Evolutionary conservation across 106 monocot genomes (phyloP).

Genomic region (Narthecium ossifragum): DNA sequence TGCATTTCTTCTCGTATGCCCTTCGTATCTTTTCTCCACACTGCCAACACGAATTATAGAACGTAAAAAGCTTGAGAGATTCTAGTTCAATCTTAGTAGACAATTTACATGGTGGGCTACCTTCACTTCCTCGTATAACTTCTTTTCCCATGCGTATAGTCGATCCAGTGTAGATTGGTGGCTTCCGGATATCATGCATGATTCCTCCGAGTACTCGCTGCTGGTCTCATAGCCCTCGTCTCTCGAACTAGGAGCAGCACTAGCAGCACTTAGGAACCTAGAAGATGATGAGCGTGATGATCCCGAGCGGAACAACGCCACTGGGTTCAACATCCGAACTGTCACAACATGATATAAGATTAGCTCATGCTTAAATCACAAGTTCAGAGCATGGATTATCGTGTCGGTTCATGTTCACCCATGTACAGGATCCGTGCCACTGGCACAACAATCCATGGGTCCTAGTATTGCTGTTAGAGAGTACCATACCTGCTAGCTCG

Average conservation of each 20-base stretch:
- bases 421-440: too few species aligned
- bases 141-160: conserved; percentile 93
- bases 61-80: too few species aligned
- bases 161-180: conserved; percentile 82
- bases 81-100: not conserved
- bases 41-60: conserved; percentile 34
- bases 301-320: conserved; percentile 56
- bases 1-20: conserved; percentile 77
- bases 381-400: too few species aligned
- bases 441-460: too few species aligned
- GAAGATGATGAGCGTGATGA: conserved; percentile 72
- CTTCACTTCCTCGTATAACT: conserved; percentile 94
- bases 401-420: too few species aligned
- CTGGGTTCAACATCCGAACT: conserved; percentile 71
- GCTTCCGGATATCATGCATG: conserved; percentile 63
- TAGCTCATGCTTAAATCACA: too few species aligned
- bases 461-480: too few species aligned
- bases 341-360: too few species aligned
- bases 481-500: conserved; percentile 60
- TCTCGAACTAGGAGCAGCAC: conserved; percentile 12
- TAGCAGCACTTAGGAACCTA: conserved; percentile 26
- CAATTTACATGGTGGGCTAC: conserved; percentile 15
- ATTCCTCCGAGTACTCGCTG: conserved; percentile 62
- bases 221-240: conserved; percentile 46
- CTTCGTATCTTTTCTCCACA: conserved; percentile 50